Conservation (phyloP, 495 filamentous ascomycete genomes). For the Letharia lupina region DNA sequence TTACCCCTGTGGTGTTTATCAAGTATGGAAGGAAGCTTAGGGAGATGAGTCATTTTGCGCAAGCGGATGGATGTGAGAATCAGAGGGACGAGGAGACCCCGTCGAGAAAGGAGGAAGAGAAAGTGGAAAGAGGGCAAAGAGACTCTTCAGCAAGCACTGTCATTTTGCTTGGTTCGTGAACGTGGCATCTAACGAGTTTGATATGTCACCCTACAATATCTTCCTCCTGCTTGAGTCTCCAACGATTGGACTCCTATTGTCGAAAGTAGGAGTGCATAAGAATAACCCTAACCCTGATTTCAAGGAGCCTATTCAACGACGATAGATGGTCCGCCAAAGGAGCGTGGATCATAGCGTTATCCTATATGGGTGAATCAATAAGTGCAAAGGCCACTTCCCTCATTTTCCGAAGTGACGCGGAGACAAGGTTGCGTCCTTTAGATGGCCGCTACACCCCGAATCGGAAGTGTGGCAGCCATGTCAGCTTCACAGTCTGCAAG, state of each 20-base stretch:
- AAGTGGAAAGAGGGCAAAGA: neutral
- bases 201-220: neutral
- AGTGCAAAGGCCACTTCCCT: neutral
- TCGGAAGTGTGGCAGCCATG: neutral
- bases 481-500: neutral
- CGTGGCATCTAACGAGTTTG: neutral
- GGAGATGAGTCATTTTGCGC: neutral
- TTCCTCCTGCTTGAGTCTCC: neutral
- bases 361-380: neutral
- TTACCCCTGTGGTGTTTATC: neutral
- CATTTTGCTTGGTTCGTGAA: neutral
- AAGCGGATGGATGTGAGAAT: neutral
- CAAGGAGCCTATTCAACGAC: neutral
- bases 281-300: too few species aligned
- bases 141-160: neutral
- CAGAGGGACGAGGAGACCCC: neutral
- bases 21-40: slow-evolving; percentile 1
- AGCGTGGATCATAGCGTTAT: neutral
- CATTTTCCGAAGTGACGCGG: neutral
- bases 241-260: neutral
- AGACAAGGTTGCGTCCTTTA: neutral
- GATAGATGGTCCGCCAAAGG: neutral
- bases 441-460: neutral
- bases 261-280: neutral
- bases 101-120: neutral